Percentiles rank a stretch among this genome's conserved stretches.
phyloP scores from a whole-genome alignment of 176 grass and related monocot species.

The Melocanna baccifera region DNA sequence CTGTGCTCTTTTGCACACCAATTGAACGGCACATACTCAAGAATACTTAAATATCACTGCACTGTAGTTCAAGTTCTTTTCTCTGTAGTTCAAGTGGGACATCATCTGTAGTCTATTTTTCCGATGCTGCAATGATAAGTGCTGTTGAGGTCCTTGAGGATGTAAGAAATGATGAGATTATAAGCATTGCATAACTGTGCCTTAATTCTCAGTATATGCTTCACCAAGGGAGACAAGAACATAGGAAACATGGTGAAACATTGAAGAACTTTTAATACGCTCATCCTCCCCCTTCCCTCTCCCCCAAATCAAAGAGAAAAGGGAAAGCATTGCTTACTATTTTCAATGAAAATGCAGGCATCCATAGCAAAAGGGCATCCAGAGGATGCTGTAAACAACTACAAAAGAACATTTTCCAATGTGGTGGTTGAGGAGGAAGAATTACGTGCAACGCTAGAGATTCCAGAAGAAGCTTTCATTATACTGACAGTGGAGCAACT shows the following conservation, averaged over 20 bases:
- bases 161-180: neutral
- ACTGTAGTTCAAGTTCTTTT: too few species aligned
- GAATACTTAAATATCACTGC: neutral
- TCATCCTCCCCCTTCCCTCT: neutral
- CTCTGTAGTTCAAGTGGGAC: neutral
- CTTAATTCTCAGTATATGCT: neutral
- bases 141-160: neutral
- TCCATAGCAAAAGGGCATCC: conserved; percentile 60
- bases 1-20: neutral
- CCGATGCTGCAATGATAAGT: neutral
- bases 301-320: neutral
- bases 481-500: conserved; percentile 49
- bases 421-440: conserved; percentile 33
- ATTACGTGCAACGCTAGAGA: conserved; percentile 8
- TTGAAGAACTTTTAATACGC: neutral
- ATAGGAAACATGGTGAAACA: neutral
- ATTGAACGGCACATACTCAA: neutral
- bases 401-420: conserved; percentile 27
- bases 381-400: conserved; percentile 44
- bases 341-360: conserved; percentile 46
- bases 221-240: neutral
- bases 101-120: neutral
- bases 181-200: neutral
- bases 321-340: neutral
- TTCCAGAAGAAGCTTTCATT: conserved; percentile 46